These are phyloP conservation scores for Pichia ethanolica DNA, from an alignment of 805 yeast genomes.

Conservation along the genomic window DNA sequence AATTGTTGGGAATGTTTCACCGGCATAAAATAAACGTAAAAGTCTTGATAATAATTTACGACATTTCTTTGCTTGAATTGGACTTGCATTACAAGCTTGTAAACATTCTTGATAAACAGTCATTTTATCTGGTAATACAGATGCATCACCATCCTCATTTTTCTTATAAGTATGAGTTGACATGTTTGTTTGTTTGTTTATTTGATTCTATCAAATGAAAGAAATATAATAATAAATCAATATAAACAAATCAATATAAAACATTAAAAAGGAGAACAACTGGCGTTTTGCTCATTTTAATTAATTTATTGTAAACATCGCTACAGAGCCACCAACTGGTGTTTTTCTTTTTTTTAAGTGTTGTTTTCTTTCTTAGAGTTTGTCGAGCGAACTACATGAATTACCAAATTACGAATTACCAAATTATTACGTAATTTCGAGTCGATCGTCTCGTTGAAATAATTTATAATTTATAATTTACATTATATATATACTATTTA, in stretches of 20 bases:
- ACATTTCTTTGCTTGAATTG: slow-evolving; percentile 81
- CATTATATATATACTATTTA: neutral
- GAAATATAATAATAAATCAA: neutral
- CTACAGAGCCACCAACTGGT: too few species aligned
- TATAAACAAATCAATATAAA: neutral
- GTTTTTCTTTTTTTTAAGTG: too few species aligned
- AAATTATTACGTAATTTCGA: too few species aligned
- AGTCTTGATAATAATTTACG: slow-evolving; percentile 76
- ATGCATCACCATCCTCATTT: slow-evolving; percentile 66
- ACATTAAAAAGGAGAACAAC: neutral
- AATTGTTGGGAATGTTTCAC: slow-evolving; percentile 78
- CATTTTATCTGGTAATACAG: slow-evolving; percentile 85
- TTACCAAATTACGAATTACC: too few species aligned
- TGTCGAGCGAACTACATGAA: too few species aligned
- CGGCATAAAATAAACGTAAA: slow-evolving; percentile 72
- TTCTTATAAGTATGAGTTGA: slow-evolving; percentile 80
- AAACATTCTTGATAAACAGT: slow-evolving; percentile 93
- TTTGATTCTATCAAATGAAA: too few species aligned
- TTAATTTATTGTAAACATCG: too few species aligned
- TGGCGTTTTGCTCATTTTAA: neutral
- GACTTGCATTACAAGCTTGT: slow-evolving; percentile 86
- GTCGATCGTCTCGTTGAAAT: too few species aligned
- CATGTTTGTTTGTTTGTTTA: slow-evolving; percentile 34
- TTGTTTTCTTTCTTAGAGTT: too few species aligned
- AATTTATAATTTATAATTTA: too few species aligned